Evolutionary conservation across 2,329 filamentous ascomycete genomes (phyloP).

Genomic region (Paecilomyces niveus): DNA sequence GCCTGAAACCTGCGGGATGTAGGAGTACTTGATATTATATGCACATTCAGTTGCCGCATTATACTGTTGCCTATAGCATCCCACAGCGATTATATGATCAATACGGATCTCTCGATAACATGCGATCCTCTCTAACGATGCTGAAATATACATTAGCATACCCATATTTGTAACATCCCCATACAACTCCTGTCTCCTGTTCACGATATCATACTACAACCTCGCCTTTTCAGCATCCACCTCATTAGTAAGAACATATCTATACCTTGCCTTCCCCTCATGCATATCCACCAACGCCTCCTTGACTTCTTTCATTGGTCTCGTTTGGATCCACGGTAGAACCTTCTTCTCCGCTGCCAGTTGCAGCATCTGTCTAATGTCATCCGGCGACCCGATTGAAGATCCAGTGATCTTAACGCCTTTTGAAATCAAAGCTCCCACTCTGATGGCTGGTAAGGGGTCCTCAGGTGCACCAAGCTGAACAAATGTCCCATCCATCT

Average conservation of each 20-base stretch:
- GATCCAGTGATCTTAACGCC: constrained; percentile 47
- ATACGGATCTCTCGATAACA: too few relatives aligned
- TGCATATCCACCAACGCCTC: constrained; percentile 38
- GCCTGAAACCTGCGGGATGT: too few relatives aligned
- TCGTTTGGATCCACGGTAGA: constrained; percentile 36
- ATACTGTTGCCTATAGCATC: too few relatives aligned
- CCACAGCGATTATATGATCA: too few relatives aligned
- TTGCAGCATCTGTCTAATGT: constrained; percentile 38
- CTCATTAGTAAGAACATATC: constrained; percentile 40
- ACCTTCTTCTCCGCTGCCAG: constrained; percentile 36
- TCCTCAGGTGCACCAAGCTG: constrained; percentile 63
- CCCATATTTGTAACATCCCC: too few relatives aligned
- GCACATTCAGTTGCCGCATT: too few relatives aligned
- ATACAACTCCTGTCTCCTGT: not conserved
- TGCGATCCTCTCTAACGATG: too few relatives aligned
- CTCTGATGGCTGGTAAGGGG: constrained; percentile 45
- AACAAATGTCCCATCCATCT: constrained; percentile 54
- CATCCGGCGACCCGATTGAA: constrained; percentile 34
- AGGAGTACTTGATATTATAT: too few relatives aligned
- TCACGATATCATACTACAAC: constrained; percentile 11
- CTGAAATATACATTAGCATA: too few relatives aligned
- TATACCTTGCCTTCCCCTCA: constrained; percentile 39
- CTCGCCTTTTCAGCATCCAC: constrained; percentile 16
- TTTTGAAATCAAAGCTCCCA: constrained; percentile 53
- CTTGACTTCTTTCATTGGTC: constrained; percentile 38